Evolutionary conservation across 2,329 filamentous ascomycete species (phyloP).

Genomic region (Penicillium sp.): DNA sequence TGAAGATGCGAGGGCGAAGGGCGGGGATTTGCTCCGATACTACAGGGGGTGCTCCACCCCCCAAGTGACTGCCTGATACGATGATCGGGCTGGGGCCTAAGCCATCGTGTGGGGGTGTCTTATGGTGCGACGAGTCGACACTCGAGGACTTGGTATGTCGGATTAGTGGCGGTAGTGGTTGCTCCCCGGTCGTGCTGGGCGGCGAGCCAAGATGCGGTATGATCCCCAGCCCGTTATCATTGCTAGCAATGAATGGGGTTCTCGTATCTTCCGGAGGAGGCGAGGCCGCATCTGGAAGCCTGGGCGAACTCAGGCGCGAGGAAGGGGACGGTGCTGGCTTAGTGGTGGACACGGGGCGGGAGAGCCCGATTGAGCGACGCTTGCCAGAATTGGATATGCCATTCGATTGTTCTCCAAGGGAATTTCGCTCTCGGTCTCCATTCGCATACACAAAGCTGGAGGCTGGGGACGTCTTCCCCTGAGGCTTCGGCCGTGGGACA

Average conservation of each 20-base stretch:
- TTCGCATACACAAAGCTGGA: conserved; percentile 41
- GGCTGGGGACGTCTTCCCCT: conserved; percentile 25
- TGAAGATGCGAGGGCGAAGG: conserved; percentile 33
- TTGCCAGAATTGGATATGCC: conserved; percentile 17
- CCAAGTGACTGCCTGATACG: conserved; percentile 25
- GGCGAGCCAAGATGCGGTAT: conserved; percentile 22
- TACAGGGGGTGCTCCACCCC: conserved; percentile 19
- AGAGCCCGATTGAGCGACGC: conserved; percentile 33
- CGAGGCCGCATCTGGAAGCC: conserved; percentile 25
- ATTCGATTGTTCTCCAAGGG: conserved; percentile 21
- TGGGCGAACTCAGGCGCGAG: conserved; percentile 33
- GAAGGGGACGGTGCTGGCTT: conserved; percentile 26
- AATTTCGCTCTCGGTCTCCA: conserved; percentile 33
- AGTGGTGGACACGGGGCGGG: conserved; percentile 23
- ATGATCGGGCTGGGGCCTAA: conserved; percentile 34
- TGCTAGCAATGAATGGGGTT: conserved; percentile 18
- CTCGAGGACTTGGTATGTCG: conserved; percentile 36
- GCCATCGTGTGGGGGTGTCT: conserved; percentile 17
- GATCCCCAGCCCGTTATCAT: conserved; percentile 24
- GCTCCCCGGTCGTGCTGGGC: conserved; percentile 19
- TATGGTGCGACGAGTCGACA: conserved; percentile 29
- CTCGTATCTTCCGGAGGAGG: conserved; percentile 25
- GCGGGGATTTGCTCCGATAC: conserved; percentile 29
- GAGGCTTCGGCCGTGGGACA: conserved; percentile 23
- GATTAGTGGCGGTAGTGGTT: conserved; percentile 15